Evolutionary conservation across 306 rosid genomes (phyloP).

Genomic region (Datisca glomerata): DNA sequence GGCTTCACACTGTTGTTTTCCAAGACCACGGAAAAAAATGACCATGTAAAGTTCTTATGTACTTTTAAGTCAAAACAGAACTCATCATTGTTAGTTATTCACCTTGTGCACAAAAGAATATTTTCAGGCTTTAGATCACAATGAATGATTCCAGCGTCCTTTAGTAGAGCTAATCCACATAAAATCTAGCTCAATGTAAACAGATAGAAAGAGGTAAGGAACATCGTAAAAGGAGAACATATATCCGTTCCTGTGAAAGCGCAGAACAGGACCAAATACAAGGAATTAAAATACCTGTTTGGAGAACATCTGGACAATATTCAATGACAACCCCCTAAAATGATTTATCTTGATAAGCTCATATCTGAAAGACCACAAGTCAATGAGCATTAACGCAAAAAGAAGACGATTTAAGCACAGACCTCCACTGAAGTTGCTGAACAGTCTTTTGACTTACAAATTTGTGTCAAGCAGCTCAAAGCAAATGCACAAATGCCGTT

Average conservation of each 20-base stretch:
- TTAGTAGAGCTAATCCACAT: constrained; percentile 71
- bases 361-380: constrained; percentile 41
- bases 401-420: too few species aligned
- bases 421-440: neutral
- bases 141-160: constrained; percentile 96
- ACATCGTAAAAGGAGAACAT: constrained; percentile 4
- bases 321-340: constrained; percentile 88
- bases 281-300: constrained; percentile 58
- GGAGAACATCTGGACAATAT: constrained; percentile 87
- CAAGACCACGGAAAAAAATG: constrained; percentile 16
- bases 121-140: constrained; percentile 99
- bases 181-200: constrained; percentile 48
- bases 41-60: neutral
- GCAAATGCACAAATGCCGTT: constrained; percentile 97
- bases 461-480: constrained; percentile 94
- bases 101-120: constrained; percentile 88
- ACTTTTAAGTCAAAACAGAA: neutral
- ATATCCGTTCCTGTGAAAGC: neutral
- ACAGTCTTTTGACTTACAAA: constrained; percentile 67
- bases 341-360: constrained; percentile 97
- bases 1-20: constrained; percentile 54
- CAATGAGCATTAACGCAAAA: neutral
- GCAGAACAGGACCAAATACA: constrained; percentile 13
- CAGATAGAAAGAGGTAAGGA: constrained; percentile 13
- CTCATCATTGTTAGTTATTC: constrained; percentile 24